phyloP scores from a whole-genome alignment of 1,284 basidiomycete species.

The Sphagnurus paluster region DNA sequence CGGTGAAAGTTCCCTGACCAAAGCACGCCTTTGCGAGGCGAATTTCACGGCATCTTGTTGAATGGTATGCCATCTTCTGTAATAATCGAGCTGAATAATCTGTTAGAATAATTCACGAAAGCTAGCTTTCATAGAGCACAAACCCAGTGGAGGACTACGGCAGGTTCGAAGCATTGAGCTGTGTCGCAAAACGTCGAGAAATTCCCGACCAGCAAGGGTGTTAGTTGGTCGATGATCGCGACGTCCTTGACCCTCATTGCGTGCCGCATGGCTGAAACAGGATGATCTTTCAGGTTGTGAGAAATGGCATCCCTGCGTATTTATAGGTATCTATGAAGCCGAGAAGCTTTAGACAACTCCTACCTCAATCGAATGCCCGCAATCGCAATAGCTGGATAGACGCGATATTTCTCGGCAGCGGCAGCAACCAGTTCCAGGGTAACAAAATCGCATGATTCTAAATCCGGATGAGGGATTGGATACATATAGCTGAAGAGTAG shows the following conservation, averaged over 20 bases:
- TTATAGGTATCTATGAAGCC: not conserved
- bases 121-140: not conserved
- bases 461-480: conserved; percentile 26
- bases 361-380: conserved; percentile 31
- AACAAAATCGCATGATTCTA: conserved; percentile 24
- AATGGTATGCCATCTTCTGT: conserved; percentile 3
- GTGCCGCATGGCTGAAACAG: conserved; percentile 6
- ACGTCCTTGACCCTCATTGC: conserved; percentile 1
- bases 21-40: no score
- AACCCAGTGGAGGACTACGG: conserved; percentile 4
- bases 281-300: not conserved
- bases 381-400: conserved; percentile 29
- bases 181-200: not conserved
- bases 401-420: conserved; percentile 33
- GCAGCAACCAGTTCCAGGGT: conserved; percentile 25
- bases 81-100: conserved; percentile 6
- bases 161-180: not conserved
- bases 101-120: not conserved
- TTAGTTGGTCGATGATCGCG: conserved; percentile 7
- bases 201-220: conserved; percentile 1
- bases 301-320: not conserved
- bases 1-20: no score
- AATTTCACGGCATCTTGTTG: not conserved
- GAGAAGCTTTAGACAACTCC: conserved; percentile 7
- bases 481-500: conserved; percentile 30